phyloP scores from a whole-genome alignment of 495 filamentous ascomycete species.

The Letharia columbiana region DNA sequence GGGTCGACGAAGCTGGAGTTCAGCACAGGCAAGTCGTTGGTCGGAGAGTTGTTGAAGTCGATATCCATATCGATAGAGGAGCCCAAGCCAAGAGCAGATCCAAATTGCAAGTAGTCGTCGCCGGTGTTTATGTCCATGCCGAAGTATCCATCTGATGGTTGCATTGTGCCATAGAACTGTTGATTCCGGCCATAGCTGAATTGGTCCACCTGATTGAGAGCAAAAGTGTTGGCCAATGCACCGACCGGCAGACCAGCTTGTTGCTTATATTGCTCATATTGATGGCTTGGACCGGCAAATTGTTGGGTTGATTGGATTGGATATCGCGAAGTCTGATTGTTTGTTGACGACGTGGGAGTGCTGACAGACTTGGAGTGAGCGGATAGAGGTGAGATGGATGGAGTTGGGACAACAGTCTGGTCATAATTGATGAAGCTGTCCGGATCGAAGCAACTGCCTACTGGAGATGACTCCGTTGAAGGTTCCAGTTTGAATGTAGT shows the following conservation, averaged over 20 bases:
- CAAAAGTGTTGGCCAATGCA: constrained; percentile 60
- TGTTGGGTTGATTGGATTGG: constrained; percentile 40
- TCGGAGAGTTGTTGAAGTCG: constrained; percentile 50
- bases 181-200: constrained; percentile 46
- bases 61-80: constrained; percentile 40
- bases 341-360: constrained; percentile 30
- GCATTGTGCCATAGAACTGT: constrained; percentile 37
- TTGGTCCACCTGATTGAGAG: constrained; percentile 50
- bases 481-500: constrained; percentile 17
- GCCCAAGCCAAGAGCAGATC: constrained; percentile 44
- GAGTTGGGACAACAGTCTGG: constrained; percentile 36
- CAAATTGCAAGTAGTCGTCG: constrained; percentile 47
- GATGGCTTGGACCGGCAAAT: constrained; percentile 75
- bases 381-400: constrained; percentile 38
- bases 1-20: constrained; percentile 58
- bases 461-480: constrained; percentile 1
- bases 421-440: constrained; percentile 45
- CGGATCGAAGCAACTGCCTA: constrained; percentile 33
- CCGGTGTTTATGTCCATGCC: constrained; percentile 45
- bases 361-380: constrained; percentile 30
- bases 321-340: constrained; percentile 31
- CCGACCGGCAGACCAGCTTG: constrained; percentile 81
- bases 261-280: constrained; percentile 86
- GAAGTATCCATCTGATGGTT: constrained; percentile 36
- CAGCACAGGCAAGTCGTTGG: constrained; percentile 33